phyloP scores from a whole-genome alignment of 192 early-diverging fungal species.

The Coemansia asiatica region DNA sequence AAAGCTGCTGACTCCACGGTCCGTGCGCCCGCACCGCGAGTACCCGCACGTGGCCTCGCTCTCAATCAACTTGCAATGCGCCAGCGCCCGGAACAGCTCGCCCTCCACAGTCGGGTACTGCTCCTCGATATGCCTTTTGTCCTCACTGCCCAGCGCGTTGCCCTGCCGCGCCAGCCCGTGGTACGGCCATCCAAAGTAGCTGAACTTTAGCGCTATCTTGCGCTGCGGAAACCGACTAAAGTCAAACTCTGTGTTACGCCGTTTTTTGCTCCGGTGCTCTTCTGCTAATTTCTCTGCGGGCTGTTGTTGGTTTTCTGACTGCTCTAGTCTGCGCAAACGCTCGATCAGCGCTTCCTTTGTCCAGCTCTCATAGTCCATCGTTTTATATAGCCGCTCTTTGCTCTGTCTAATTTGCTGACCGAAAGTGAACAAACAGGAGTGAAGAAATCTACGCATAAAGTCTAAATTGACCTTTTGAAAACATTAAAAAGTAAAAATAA shows the following conservation, averaged over 20 bases:
- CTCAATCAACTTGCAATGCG: slow-evolving; percentile 73
- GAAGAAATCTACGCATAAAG: neutral
- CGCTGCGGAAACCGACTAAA: slow-evolving; percentile 74
- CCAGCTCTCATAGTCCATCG: slow-evolving; percentile 55
- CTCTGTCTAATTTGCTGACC: neutral
- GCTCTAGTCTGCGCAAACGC: slow-evolving; percentile 52
- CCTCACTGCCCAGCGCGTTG: slow-evolving; percentile 42
- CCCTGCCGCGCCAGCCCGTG: slow-evolving; percentile 80
- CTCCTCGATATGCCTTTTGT: slow-evolving; percentile 44
- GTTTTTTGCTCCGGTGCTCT: slow-evolving; percentile 40
- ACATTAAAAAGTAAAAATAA: neutral
- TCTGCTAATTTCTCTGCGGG: slow-evolving; percentile 10
- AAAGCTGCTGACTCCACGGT: slow-evolving; percentile 87
- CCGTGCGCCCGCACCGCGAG: slow-evolving; percentile 80
- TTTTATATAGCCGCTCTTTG: neutral
- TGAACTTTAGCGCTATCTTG: slow-evolving; percentile 81
- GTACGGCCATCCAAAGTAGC: slow-evolving; percentile 92
- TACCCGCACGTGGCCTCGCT: slow-evolving; percentile 69
- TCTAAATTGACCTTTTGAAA: neutral
- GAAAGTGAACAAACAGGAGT: neutral
- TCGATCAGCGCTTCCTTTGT: slow-evolving; percentile 60
- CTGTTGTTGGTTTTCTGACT: neutral
- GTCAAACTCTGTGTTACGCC: slow-evolving; percentile 60
- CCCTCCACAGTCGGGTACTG: slow-evolving; percentile 76
- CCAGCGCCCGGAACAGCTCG: slow-evolving; percentile 79